Percentiles rank a stretch among this genome's conserved stretches.
phyloP scores from a whole-genome alignment of 2,329 filamentous ascomycete genomes.

The Helotiales sp. region DNA sequence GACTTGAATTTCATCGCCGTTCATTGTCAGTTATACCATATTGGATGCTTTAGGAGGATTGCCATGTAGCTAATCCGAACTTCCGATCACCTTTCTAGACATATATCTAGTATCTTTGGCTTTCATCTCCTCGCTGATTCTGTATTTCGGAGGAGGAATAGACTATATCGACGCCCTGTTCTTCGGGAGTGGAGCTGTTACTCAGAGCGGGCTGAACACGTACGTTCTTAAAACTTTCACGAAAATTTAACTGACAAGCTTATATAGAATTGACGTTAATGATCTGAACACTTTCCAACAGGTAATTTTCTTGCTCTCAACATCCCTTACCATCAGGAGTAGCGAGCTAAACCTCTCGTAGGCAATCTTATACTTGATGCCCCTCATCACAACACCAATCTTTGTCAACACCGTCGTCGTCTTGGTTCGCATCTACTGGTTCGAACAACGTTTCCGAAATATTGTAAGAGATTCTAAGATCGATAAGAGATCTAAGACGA shows the following conservation, averaged over 20 bases:
- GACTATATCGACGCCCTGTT: constrained; percentile 89
- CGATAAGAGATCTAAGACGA: constrained; percentile 67
- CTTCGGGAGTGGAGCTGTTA: constrained; percentile 83
- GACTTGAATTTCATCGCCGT: constrained; percentile 82
- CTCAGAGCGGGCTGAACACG: constrained; percentile 92
- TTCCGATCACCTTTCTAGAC: neutral
- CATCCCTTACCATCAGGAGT: constrained; percentile 60
- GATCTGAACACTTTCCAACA: constrained; percentile 73
- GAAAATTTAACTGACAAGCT: neutral
- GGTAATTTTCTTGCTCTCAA: constrained; percentile 70
- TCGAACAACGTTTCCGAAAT: constrained; percentile 92
- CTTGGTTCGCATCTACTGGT: constrained; percentile 94
- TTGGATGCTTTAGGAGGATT: neutral
- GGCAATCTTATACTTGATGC: constrained; percentile 71
- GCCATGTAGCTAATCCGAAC: neutral
- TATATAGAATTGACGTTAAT: constrained; percentile 61
- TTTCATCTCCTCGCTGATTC: constrained; percentile 72
- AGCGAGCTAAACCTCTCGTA: constrained; percentile 71
- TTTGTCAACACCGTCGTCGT: constrained; percentile 86
- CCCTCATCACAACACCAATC: constrained; percentile 81
- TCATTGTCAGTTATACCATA: constrained; percentile 66
- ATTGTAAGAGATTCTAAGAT: constrained; percentile 75
- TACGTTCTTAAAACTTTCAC: neutral
- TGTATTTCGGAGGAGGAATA: constrained; percentile 71
- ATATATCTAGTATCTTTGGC: constrained; percentile 81